Evolutionary conservation across 1,284 basidiomycete species (phyloP), one percentile per base, ranked within the genome.

Genomic region (Moesziomyces globuligerus): DNA sequence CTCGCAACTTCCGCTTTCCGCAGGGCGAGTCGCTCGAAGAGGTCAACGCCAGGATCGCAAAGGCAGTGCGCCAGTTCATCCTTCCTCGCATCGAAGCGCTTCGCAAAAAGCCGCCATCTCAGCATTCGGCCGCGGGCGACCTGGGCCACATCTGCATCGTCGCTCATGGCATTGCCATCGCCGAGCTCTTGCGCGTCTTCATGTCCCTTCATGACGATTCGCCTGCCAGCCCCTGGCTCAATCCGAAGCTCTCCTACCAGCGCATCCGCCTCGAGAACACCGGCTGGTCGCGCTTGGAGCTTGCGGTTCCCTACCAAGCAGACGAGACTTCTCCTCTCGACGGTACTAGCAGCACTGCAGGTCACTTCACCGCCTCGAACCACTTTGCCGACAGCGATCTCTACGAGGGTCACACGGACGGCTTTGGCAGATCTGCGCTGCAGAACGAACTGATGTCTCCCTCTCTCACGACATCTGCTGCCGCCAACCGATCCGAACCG

Each of bases 151-250:
- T 93, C 34, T 89, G 89, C 2, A 80, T 93, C 42, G 89, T 92
- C 28, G 91, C 91, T 81, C 91, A 93, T 80, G 91, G 92, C 0
- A 82, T 92, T 38, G 90, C 89, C 79, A 89, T 93, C 38, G 86
- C 86, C 48, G 90, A 91, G 47, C 50, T 78, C 20, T 37, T 78
- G 32, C 54, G 75, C 7, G 68, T 76, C 48, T 71, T 78, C 23
- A 75, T 78, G 61, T 57, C 62, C 15, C 56, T 73, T 8, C 76
- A 78, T 44, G 70, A 74, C 37, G 38, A 48, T 15, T 51, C 61
- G 7, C n/a, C 49, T 2, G 40, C 34, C 24, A 72, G 68, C 38
- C 61, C 83, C 5, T 79, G 81, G 34, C 69, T 76, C 7, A 74
- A 83, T 24, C 78, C 80, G 15, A 77, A 79, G 3, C 46, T 80